Evolutionary conservation across 1,284 basidiomycete species (phyloP), one percentile per base, ranked within the genome.

Genomic region (Neolentinus lepideus): DNA sequence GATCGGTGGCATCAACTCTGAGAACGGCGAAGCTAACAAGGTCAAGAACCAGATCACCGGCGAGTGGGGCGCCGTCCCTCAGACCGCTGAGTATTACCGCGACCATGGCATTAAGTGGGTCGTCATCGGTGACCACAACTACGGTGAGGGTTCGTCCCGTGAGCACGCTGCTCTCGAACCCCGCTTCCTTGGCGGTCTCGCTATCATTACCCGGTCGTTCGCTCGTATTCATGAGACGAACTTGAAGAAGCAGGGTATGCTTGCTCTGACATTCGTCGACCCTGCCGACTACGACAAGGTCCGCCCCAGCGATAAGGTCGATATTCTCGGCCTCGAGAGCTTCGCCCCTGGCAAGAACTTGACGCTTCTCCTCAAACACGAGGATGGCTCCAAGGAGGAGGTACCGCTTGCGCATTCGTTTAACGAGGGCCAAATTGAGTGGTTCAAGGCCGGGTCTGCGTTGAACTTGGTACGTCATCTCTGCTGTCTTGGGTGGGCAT

Each of bases 191-290:
- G 95, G 95, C 67, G 95, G 94, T 65, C 80, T 90, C 58, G 96
- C 96, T 51, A 92, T 98, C 77, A 96, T 99, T 72, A 89, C 89
- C 67, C 86, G 93, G 68, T 93, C 90, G 36, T 97, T 97, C 72
- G 95, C 95, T 52, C 92, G 95, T 78, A 98, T 98, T 75, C 95
- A 98, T 79, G 94, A 98, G 83, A 92, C 90, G 71, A 97, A 97
- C 84, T 79, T 96, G 80, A 96, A 96, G 88, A 97, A 94, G 82
- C 92, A 94, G 78, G 92, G 92, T 63, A 93, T 95, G 90, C 90
- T 96, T 59, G 91, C 92, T 1, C 75, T 95, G 62, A 95, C 91
- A 60, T 96, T 97, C 70, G 87, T 74, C 58, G 81, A 97, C 77
- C 79, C 88, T 11, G 90, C 81, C 59, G 94, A 97, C 74, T 98